phyloP scores from a whole-genome alignment of 192 early-diverging fungal genomes.

The Dissophora ornata region DNA sequence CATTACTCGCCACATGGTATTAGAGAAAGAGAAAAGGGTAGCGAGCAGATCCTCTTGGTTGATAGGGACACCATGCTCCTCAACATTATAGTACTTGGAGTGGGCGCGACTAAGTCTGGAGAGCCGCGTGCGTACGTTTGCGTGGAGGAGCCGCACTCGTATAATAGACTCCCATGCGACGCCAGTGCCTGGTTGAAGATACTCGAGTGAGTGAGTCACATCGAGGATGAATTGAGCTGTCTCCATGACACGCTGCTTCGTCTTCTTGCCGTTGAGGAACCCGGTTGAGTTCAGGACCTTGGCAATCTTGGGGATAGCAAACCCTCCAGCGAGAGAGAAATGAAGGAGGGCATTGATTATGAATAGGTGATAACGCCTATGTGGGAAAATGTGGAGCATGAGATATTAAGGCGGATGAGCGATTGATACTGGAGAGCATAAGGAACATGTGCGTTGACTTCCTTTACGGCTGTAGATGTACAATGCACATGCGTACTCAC shows the following conservation, averaged over 20 bases:
- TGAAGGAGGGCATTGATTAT: slow-evolving; percentile 25
- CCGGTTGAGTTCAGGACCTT: slow-evolving; percentile 44
- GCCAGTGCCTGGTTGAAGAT: slow-evolving; percentile 25
- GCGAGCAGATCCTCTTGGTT: slow-evolving; percentile 49
- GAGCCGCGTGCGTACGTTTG: slow-evolving; percentile 29
- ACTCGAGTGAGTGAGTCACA: slow-evolving; percentile 9
- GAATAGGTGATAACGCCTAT: slow-evolving; percentile 19
- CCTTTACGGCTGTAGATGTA: too few species aligned
- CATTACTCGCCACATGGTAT: slow-evolving; percentile 36
- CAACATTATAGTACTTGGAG: slow-evolving; percentile 23
- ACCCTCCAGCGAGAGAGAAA: slow-evolving; percentile 34
- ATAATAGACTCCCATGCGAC: slow-evolving; percentile 36
- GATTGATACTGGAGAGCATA: not conserved
- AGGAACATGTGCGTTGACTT: too few species aligned
- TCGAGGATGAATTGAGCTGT: slow-evolving; percentile 32
- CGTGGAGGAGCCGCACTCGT: slow-evolving; percentile 42
- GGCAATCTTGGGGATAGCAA: slow-evolving; percentile 29
- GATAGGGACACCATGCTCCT: slow-evolving; percentile 37
- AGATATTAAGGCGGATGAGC: not conserved
- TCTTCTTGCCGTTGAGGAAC: slow-evolving; percentile 18
- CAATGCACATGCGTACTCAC: slow-evolving; percentile 3
- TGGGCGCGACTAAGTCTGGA: slow-evolving; percentile 19
- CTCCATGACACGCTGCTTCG: slow-evolving; percentile 24
- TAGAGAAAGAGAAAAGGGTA: slow-evolving; percentile 40
- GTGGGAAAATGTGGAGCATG: not conserved